A percentile compares a stretch with the other conserved stretches of the same genome.
These are phyloP conservation scores for Tuber aestivum DNA, from an alignment of 495 filamentous ascomycete genomes.

Conservation along the genomic window DNA sequence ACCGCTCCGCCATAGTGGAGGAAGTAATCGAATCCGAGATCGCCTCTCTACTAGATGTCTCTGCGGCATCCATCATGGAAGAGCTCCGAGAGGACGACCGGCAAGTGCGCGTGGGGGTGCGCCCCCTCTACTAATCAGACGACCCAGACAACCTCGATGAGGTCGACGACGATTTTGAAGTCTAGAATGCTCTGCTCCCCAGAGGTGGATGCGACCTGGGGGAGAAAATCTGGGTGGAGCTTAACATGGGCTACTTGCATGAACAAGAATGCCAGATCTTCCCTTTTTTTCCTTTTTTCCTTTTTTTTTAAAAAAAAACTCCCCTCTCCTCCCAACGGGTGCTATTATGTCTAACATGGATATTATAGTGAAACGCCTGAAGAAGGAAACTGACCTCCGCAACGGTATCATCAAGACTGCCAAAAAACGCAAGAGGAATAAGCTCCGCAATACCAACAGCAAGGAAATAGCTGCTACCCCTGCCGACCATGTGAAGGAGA, in stretches of 20 bases:
- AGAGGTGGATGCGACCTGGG: conserved; percentile 67
- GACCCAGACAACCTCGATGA: conserved; percentile 48
- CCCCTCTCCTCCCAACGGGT: too few species aligned
- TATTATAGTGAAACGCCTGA: conserved; percentile 49
- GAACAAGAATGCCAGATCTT: conserved; percentile 67
- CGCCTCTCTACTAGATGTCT: conserved; percentile 28
- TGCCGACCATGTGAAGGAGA: conserved; percentile 65
- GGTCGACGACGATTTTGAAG: conserved; percentile 82
- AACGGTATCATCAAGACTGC: conserved; percentile 55
- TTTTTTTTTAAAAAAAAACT: too few species aligned
- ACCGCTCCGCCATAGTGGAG: conserved; percentile 33
- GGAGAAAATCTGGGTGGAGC: conserved; percentile 84
- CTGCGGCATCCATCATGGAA: conserved; percentile 25
- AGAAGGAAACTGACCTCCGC: conserved; percentile 50
- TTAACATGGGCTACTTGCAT: conserved; percentile 84
- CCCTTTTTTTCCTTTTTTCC: too few species aligned
- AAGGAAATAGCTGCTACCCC: conserved; percentile 55
- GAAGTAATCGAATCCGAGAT: conserved; percentile 38
- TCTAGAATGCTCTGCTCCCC: conserved; percentile 66
- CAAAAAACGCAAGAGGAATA: conserved; percentile 50
- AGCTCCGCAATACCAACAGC: conserved; percentile 55
- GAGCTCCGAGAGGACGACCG: conserved; percentile 31
- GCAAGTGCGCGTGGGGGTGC: conserved; percentile 22
- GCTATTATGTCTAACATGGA: conserved; percentile 40
- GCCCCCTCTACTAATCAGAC: conserved; percentile 20